Base-by-base conservation (phyloP, 176 grass and related monocot species). In the Musa beccarii region DNA sequence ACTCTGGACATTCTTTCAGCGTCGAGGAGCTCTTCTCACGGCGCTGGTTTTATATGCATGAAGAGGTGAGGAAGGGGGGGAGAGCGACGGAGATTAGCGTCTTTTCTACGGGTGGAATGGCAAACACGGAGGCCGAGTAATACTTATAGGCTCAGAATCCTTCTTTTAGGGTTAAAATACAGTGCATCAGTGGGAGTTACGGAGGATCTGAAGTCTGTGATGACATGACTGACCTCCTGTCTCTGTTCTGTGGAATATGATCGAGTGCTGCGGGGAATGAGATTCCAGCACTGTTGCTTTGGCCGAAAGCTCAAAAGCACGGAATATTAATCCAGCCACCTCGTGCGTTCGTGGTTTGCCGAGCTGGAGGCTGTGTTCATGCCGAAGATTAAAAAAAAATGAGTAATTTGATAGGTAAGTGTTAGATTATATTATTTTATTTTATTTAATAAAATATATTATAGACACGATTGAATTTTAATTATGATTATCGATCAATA, bases 1-100 rank as follows among this genome's bases (percentile, higher is more conserved):
- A 74, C 16, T 21, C 53, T 74, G 51, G 72, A 74, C 72, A 74
- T 74, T 74, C 23, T 73, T 24, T 53, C 17, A 21, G 68, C 21
- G 68, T 17, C 51, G 19, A 70, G 34, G 63, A 70, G 51, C 68
- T 20, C 49, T 50, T 70, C 68, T 51, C 21, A 20, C 34, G 34
- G 4, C 34, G 34, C 3, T 5, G 34, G 34, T 43, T 43, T 6
- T 43, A 6, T 43, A 43, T 6, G 34, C 34, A 43, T 6, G 34
- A 43, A 43, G 4, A 43, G 34, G 34, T 6, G 34, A 43, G 34
- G 34, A 29, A 29, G 29, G 29, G 2, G 29, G 29, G 3, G 29
- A 43, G 22, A 22, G 22, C 34, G 34, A 6, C 34, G 4, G 34
- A 43, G 34, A 43, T 43, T 43, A 43, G 34, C 29, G 34, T 43